A percentile compares a stretch with the other conserved stretches of the same genome.
Conservation (phyloP, 2,329 filamentous ascomycete species). For the Decorospora gaudefroyi region DNA sequence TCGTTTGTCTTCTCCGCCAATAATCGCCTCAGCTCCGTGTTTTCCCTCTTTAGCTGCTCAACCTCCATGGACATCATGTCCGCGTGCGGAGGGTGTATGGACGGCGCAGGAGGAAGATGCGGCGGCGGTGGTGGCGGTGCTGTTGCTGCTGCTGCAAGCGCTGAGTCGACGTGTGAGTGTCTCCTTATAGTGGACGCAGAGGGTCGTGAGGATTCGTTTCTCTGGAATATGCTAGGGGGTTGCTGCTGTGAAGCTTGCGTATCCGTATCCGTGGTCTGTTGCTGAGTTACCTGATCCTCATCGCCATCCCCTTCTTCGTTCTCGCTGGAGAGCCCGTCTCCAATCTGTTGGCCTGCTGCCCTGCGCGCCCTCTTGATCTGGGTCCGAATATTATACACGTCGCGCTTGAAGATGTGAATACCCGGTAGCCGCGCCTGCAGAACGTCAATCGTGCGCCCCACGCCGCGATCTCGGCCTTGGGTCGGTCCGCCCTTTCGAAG, state of each 20-base stretch:
- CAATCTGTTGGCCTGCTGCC: conserved; percentile 34
- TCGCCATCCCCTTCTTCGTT: conserved; percentile 13
- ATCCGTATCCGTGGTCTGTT: neutral
- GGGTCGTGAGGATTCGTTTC: neutral
- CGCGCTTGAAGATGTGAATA: conserved; percentile 45
- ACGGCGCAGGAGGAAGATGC: too few relatives aligned
- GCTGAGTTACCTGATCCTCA: neutral
- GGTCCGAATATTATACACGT: conserved; percentile 45
- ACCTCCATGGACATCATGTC: too few relatives aligned
- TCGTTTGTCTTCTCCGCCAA: conserved; percentile 31
- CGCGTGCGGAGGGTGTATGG: too few relatives aligned
- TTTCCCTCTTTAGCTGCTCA: conserved; percentile 30
- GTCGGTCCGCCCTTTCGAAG: conserved; percentile 30
- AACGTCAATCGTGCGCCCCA: conserved; percentile 39
- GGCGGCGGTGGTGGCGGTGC: neutral
- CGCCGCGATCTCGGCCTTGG: conserved; percentile 40
- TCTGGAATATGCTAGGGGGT: neutral
- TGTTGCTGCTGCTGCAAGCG: conserved; percentile 23
- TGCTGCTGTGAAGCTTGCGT: neutral
- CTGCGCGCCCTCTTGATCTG: conserved; percentile 42
- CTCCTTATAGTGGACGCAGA: neutral
- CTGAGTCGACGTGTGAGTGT: conserved; percentile 26
- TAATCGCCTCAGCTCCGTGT: conserved; percentile 25
- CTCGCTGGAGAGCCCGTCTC: conserved; percentile 29
- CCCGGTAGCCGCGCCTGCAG: conserved; percentile 37